Evolutionary conservation across 2,329 filamentous ascomycete genomes (phyloP).

Genomic region (Hypoxylon sp.): DNA sequence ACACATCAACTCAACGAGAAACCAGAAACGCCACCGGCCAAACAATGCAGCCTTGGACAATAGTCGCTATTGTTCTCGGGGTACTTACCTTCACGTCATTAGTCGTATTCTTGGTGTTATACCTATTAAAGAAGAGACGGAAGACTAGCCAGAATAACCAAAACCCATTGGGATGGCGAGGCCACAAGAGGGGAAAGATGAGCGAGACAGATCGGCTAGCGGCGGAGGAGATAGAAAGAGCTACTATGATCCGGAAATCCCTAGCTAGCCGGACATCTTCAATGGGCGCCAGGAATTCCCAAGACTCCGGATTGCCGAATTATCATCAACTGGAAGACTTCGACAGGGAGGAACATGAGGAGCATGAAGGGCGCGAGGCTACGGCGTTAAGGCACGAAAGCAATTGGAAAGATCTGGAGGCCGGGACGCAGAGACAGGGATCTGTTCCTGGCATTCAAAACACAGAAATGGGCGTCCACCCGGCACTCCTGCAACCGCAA

Average conservation of each 20-base stretch:
- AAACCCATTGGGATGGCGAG: constrained; percentile 14
- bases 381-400: constrained; percentile 52
- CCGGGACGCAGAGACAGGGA: constrained; percentile 53
- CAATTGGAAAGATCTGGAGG: constrained; percentile 61
- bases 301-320: constrained; percentile 33
- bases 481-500: constrained; percentile 48
- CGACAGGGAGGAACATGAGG: constrained; percentile 39
- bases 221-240: constrained; percentile 51
- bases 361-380: constrained; percentile 51
- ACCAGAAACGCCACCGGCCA: constrained; percentile 8
- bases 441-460: constrained; percentile 45
- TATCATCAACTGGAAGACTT: constrained; percentile 39
- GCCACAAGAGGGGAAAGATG: constrained; percentile 35
- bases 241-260: constrained; percentile 54
- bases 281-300: constrained; percentile 26
- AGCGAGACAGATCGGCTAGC: constrained; percentile 43
- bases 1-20: constrained; percentile 15
- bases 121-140: constrained; percentile 43
- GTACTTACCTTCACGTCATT: constrained; percentile 43
- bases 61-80: constrained; percentile 49
- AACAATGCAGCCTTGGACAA: constrained; percentile 47
- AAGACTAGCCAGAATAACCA: constrained; percentile 14
- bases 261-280: constrained; percentile 51
- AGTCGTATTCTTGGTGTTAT: constrained; percentile 42
- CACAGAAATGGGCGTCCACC: constrained; percentile 46